These are phyloP conservation scores for Quercus agrifolia DNA, from an alignment of 306 rosid species.

Conservation along the genomic window DNA sequence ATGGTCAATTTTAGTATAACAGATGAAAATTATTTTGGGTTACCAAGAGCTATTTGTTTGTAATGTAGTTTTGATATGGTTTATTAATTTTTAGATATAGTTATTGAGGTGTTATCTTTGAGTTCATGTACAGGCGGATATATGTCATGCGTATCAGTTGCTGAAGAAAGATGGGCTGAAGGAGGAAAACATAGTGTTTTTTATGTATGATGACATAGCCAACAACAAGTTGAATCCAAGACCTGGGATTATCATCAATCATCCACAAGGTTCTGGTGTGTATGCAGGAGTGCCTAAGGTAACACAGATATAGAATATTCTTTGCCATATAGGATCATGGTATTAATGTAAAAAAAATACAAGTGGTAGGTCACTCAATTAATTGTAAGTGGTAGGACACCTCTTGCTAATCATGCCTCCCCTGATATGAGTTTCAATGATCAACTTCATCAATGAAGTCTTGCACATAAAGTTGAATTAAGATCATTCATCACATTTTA, in stretches of 20 bases:
- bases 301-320: too few species aligned
- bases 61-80: too few species aligned
- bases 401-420: too few species aligned
- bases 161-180: constrained; percentile 70
- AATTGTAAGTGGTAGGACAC: too few species aligned
- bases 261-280: constrained; percentile 69
- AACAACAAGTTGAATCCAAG: constrained; percentile 55
- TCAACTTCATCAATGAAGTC: background rate
- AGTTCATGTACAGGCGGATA: constrained; percentile 55
- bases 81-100: too few species aligned
- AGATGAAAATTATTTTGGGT: too few species aligned
- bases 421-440: too few species aligned
- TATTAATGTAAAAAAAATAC: too few species aligned
- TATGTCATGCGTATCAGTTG: constrained; percentile 89
- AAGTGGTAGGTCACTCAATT: too few species aligned
- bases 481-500: background rate
- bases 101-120: background rate
- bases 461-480: background rate
- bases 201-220: constrained; percentile 93
- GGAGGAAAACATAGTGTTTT: constrained; percentile 89
- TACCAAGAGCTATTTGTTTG: background rate
- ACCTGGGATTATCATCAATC: constrained; percentile 81
- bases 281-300: constrained; percentile 92
- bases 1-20: background rate
- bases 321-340: too few species aligned